These are phyloP conservation scores for Sugiyamaella chiloensis DNA, from an alignment of 805 yeast genomes.

Conservation along the genomic window DNA sequence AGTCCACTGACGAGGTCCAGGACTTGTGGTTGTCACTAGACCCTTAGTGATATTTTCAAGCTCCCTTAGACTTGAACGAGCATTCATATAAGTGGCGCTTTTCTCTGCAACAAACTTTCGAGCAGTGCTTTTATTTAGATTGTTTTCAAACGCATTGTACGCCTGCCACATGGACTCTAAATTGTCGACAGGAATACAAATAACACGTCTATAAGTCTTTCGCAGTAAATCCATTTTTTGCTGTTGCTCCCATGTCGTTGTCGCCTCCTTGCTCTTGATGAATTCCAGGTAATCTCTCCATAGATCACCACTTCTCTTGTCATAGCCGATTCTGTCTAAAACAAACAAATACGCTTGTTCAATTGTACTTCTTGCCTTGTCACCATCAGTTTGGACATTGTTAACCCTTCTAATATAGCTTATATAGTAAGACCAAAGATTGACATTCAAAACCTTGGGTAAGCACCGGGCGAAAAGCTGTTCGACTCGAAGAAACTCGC, in stretches of 20 bases:
- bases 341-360: slow-evolving; percentile 84
- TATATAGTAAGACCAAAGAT: slow-evolving; percentile 74
- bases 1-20: slow-evolving; percentile 28
- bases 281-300: slow-evolving; percentile 86
- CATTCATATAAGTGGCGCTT: slow-evolving; percentile 81
- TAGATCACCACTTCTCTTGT: slow-evolving; percentile 62
- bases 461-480: slow-evolving; percentile 62
- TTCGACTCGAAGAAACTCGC: slow-evolving; percentile 66
- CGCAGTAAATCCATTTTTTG: slow-evolving; percentile 75
- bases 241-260: slow-evolving; percentile 73
- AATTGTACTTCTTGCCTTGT: slow-evolving; percentile 68
- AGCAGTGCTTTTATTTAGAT: slow-evolving; percentile 68
- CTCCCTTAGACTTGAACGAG: slow-evolving; percentile 73
- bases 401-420: slow-evolving; percentile 67
- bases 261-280: slow-evolving; percentile 59
- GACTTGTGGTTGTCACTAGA: slow-evolving; percentile 40
- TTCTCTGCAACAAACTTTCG: slow-evolving; percentile 80
- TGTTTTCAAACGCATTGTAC: slow-evolving; percentile 82
- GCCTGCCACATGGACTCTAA: slow-evolving; percentile 77
- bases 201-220: slow-evolving; percentile 63
- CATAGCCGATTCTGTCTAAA: slow-evolving; percentile 71
- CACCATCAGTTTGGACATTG: slow-evolving; percentile 72
- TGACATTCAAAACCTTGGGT: slow-evolving; percentile 57
- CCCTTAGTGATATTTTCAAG: slow-evolving; percentile 57
- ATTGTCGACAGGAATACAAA: slow-evolving; percentile 67